These are phyloP conservation scores for Lagerstroemia fauriei DNA, from an alignment of 441 rosid genomes.

Conservation along the genomic window DNA sequence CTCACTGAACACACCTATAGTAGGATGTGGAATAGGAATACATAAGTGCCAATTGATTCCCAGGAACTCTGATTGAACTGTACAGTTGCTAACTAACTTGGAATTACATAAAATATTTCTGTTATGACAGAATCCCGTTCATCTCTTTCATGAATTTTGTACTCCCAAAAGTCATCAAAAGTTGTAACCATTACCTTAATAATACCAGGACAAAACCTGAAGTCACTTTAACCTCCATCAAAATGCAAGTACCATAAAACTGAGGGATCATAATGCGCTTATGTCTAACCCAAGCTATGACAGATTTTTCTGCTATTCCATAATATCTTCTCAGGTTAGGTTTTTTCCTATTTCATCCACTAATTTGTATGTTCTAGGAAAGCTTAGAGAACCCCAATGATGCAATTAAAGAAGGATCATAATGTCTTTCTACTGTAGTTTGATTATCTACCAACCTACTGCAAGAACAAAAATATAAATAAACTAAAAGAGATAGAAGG, in stretches of 20 bases:
- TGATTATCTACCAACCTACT: neutral
- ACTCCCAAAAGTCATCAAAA: too few relatives aligned
- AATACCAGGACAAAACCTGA: neutral
- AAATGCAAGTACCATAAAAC: neutral
- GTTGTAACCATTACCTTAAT: too few relatives aligned
- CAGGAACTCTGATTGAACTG: too few relatives aligned
- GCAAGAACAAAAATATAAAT: neutral
- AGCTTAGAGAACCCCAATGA: neutral
- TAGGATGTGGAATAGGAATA: too few relatives aligned
- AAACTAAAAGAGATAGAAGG: neutral
- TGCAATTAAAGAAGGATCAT: neutral
- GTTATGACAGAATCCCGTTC: too few relatives aligned
- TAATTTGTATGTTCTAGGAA: neutral
- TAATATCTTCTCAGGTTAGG: neutral
- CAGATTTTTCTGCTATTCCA: neutral
- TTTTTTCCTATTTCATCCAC: neutral
- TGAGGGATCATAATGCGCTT: neutral
- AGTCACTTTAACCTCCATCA: neutral
- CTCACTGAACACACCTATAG: too few relatives aligned
- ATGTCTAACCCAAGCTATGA: neutral
- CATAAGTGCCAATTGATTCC: too few relatives aligned
- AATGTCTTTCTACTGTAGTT: neutral
- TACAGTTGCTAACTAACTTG: too few relatives aligned
- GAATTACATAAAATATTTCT: too few relatives aligned
- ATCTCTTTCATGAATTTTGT: too few relatives aligned